Evolutionary conservation across 306 rosid genomes (phyloP).

Genomic region (Fragaria iinumae): DNA sequence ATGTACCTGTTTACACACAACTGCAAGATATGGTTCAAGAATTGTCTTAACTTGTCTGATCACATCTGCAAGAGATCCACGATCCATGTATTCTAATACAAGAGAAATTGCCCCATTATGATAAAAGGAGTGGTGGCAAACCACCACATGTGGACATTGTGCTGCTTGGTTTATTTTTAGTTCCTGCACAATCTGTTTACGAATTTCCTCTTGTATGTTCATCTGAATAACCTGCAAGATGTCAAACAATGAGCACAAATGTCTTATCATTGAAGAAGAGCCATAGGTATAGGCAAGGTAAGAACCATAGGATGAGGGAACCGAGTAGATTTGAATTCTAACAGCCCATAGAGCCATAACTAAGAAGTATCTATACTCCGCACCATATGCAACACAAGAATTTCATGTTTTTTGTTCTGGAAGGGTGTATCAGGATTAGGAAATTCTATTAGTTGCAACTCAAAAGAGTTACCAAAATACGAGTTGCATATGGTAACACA

Average conservation of each 20-base stretch:
- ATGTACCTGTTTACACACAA: conserved; percentile 91
- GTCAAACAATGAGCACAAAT: neutral
- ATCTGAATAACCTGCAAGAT: conserved; percentile 83
- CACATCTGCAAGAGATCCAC: conserved; percentile 88
- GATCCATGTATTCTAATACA: conserved; percentile 97
- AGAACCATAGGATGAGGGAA: neutral
- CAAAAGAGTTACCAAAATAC: neutral
- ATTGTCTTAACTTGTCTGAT: conserved; percentile 86
- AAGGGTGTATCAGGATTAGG: neutral
- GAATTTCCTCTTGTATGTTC: conserved; percentile 93
- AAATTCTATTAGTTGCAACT: neutral
- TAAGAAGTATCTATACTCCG: neutral
- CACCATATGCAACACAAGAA: neutral
- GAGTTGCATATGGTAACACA: neutral
- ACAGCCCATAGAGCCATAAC: neutral
- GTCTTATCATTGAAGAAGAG: neutral
- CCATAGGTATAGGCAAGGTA: neutral
- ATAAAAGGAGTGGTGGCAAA: conserved; percentile 91
- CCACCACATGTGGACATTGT: conserved; percentile 91
- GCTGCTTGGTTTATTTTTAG: conserved; percentile 96
- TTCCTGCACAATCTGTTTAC: conserved; percentile 98
- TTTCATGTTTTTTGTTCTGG: too few relatives aligned
- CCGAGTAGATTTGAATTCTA: neutral
- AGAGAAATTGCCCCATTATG: conserved; percentile 91
- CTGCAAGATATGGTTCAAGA: conserved; percentile 98